Base-by-base conservation (phyloP, 2,329 filamentous ascomycete species). In the Aspergillus proliferans region DNA sequence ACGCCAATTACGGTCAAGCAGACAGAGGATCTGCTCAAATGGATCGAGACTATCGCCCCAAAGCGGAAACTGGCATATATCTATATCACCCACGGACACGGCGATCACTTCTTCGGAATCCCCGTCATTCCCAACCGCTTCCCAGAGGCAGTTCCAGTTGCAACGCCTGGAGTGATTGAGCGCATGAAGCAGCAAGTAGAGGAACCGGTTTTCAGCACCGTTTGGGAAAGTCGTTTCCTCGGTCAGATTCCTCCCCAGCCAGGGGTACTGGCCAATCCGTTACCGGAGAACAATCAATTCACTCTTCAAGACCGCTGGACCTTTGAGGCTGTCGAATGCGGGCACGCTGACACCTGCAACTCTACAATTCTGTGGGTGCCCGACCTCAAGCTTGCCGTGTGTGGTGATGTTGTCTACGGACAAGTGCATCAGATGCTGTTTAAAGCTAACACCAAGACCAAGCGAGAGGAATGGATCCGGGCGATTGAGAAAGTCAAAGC, bases 21-120 rank as follows among this genome's bases (percentile, higher is more conserved):
- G 51, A 63, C 60, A 3, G 48, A 60, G 6, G 60, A 56, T 0
- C 56, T 73, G 3, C 60, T 58, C 2, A 43, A 57, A 12, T 75
- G 70, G 70, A 68, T 74, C 49, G 58, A 68, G 19, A 48, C 50
- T 1, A 62, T 58, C 2, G 57, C 63, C 3, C 58, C 59, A 0
- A 47, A 46, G 8, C 62, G 61, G 15, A 57, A 56, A 3, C 56
- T 74, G 0, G 52, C 50, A 3, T 65, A 65, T 33, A 67, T 73
- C 26, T 73, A 71, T 56, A 67, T 72, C 45, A 73, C 71, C 1
- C 70, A 74, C 47, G 70, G 67, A 9, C 71, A 74, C 47, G 70
- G 62, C 12, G 71, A 73, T 53, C 71, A 75, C 52, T 74, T 60
- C 51, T 68, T 72, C 46, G 67, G 68, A 41, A 49, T 66, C 12